Base-by-base conservation (phyloP, 139 green algal genomes). In the Zygnema circumcarinatum region DNA sequence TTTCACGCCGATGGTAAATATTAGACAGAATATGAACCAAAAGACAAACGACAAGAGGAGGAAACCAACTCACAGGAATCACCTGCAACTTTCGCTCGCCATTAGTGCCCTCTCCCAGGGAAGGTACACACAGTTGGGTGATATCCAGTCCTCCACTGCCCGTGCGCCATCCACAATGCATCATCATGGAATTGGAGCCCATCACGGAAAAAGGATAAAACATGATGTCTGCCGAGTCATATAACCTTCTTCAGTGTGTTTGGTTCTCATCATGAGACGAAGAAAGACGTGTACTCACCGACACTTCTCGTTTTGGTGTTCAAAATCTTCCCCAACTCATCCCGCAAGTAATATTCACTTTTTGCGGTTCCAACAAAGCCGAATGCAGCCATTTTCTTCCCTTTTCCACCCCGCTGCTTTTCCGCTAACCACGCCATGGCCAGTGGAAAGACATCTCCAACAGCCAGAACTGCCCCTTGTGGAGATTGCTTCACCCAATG, bases 391-490 rank as follows among this genome's bases (percentile, higher is more conserved):
- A 33, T 31, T 62, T 3, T 22, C 16, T 78, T 7, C 3, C 11
- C 16, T 41, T 41, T 39, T 22, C 16, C 11, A 40, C 16, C 16
- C 16, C 36, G 69, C 3, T 41, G 69, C 69, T 16, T 3, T 52
- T 39, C 69, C n/a, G 80, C 84, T 20, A 89, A 29, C 83, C 86
- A 90, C 25, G 86, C 80, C 31, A 90, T 42, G 11, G 86, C 86
- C 38, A 90, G 80, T 35, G 86, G 86, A 87, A 90, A 90, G 82
- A 89, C 86, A 38, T 90, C 86, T 35, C 86, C 86, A 22, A 90
- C 86, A 25, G 86, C 86, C 3, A 90, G 39, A 25, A 90, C 52
- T 40, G 67, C 39, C 11, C 47, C 80, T 54, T 21, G 2, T 67
- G 80, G 84, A 31, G 87, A 38, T 1, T 40, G 31, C 33, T 88